phyloP scores from a whole-genome alignment of 176 grass and related monocot genomes.

The Alopecurus myosuroides region DNA sequence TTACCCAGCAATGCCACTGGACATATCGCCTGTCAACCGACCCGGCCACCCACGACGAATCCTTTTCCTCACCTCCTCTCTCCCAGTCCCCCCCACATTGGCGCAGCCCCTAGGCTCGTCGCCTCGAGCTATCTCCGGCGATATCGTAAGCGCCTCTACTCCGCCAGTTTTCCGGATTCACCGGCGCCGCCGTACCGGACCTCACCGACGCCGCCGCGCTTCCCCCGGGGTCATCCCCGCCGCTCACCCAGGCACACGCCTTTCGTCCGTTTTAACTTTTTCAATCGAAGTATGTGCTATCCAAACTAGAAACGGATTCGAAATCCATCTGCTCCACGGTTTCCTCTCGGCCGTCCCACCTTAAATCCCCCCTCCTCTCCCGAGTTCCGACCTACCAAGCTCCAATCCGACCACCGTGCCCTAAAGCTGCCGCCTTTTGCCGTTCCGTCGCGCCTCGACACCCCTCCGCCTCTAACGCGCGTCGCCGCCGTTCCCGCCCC shows the following conservation, averaged over 20 bases:
- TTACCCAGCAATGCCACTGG: no score
- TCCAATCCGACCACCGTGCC: neutral
- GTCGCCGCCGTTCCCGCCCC: neutral
- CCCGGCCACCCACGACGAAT: no score
- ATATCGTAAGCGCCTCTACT: neutral
- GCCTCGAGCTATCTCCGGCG: neutral
- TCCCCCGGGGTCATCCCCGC: neutral
- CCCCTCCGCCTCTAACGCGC: neutral
- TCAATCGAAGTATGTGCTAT: neutral
- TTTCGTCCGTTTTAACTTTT: neutral
- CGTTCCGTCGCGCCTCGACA: no score
- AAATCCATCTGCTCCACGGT: neutral
- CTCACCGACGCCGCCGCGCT: neutral
- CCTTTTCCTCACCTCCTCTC: neutral
- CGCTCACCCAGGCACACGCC: neutral
- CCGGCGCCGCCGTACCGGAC: neutral
- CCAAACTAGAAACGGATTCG: neutral
- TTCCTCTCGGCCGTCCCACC: neutral
- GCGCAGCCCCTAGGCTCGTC: neutral
- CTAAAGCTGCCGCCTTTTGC: neutral
- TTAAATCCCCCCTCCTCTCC: neutral
- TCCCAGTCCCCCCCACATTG: neutral
- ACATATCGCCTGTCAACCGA: no score
- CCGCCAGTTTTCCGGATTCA: neutral
- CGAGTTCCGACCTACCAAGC: neutral